Evolutionary conservation across 176 grass and related monocot genomes (phyloP).

Genomic region (Oryza meridionalis): DNA sequence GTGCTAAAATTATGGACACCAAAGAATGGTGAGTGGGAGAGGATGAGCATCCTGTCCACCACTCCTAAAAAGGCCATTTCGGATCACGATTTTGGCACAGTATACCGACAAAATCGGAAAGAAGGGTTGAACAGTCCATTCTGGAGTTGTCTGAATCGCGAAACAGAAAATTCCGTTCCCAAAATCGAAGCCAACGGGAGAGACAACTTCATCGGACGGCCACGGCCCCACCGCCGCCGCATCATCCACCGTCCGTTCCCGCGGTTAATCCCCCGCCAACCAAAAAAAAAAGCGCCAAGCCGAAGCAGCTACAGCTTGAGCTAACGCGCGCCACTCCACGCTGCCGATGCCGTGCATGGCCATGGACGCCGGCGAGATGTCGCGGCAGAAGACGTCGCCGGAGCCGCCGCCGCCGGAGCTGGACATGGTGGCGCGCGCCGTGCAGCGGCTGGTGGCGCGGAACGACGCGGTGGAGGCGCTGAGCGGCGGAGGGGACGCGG

Average conservation of each 20-base stretch:
- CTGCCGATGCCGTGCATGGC: not conserved
- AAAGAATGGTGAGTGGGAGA: not conserved
- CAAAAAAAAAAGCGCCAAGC: not conserved
- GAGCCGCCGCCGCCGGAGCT: constrained; percentile 47
- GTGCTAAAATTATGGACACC: not conserved
- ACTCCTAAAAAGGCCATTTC: not conserved
- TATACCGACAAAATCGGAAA: not conserved
- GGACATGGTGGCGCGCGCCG: constrained; percentile 48
- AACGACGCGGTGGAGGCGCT: constrained; percentile 52
- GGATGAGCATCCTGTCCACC: not conserved
- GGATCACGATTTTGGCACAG: not conserved
- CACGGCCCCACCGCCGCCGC: not conserved
- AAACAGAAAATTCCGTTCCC: not conserved
- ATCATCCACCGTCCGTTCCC: not conserved
- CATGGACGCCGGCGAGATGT: not conserved
- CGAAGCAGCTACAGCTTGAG: not conserved
- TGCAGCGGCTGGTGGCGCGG: constrained; percentile 77
- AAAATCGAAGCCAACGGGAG: not conserved
- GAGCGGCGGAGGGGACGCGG: not conserved
- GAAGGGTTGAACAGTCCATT: not conserved
- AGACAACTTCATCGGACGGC: constrained; percentile 20
- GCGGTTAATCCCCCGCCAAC: constrained; percentile 17
- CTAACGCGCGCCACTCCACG: not conserved
- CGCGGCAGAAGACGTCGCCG: not conserved
- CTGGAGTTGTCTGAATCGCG: not conserved